Evolutionary conservation across 805 yeast species (phyloP), one percentile per base, ranked within the genome.

Genomic region (Starmerella sp.): DNA sequence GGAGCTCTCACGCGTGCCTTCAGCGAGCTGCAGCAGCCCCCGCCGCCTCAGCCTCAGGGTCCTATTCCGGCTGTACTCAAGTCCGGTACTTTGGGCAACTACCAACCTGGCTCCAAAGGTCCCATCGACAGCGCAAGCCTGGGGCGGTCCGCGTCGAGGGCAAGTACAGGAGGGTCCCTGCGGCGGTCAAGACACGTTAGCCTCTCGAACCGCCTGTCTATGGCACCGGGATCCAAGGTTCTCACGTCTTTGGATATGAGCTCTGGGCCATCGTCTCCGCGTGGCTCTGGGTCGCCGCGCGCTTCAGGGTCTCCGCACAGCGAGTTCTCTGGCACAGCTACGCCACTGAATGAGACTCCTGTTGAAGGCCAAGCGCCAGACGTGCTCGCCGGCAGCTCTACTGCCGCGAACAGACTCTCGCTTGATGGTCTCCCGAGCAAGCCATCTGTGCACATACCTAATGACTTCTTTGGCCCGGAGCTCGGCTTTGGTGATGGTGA

Each of bases 21-120:
- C 35, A 36, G 48, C 5, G 57, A 53, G 11, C 39, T 58, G 14
- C 57, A 58, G 31, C 48, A 44, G 28, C 36, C 15, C n/a, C 39
- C 48, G 1, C 2, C 28, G 14, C 17, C 41, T 14, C 29, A 7
- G 6, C 48, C 48, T n/a, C 49, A 39, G n/a, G n/a, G 48, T 5
- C 46, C 41, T 3, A 13, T 58, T 29, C 61, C 61, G 3, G 61
- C 61, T 9, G 61, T 58, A 13, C 53, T 56, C 22, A 58, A 58
- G 43, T 45, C 54, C 17, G 36, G 51, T 5, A 6, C 13, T 5
- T 9, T 44, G 29, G 49, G 38, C 29, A 30, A n/a, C 31, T 6
- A 11, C 31, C 13, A 11, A 6, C 1, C 22, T 22, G 31, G 30
- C 34, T 51, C 48, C 13, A 34, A 29, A 5, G 32, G 17, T 4